Conservation (phyloP, 176 grass and related monocot genomes). For the Tillandsia fasciculata region DNA sequence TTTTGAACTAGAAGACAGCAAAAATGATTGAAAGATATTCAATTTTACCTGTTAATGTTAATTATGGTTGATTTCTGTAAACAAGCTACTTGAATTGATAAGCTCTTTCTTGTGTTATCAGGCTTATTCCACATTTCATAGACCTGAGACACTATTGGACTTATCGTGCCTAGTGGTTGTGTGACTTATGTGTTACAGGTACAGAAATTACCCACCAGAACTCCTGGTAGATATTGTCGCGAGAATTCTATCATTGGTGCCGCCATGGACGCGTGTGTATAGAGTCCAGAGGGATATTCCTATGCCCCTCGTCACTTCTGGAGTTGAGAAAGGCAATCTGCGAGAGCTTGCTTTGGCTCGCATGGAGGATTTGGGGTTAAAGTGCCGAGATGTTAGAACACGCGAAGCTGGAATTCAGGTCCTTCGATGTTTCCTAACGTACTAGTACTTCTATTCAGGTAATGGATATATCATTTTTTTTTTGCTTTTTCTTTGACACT, state of each 20-base stretch:
- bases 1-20: too few relatives aligned
- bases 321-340: conserved; percentile 97
- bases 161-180: background rate
- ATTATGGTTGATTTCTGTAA: too few relatives aligned
- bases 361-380: conserved; percentile 93
- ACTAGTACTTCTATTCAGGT: background rate
- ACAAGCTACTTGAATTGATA: too few relatives aligned
- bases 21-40: too few relatives aligned
- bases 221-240: conserved; percentile 87
- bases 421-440: background rate
- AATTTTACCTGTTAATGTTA: too few relatives aligned
- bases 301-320: conserved; percentile 97
- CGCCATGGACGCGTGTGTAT: conserved; percentile 93
- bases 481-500: conserved; percentile 4
- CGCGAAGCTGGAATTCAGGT: conserved; percentile 99
- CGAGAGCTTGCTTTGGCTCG: conserved; percentile 91
- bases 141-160: background rate
- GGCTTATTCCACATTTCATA: too few relatives aligned
- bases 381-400: conserved; percentile 96
- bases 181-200: conserved; percentile 37
- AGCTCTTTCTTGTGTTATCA: too few relatives aligned
- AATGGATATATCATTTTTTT: conserved; percentile 1
- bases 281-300: conserved; percentile 96
- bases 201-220: conserved; percentile 91
- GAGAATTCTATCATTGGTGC: conserved; percentile 86